A percentile compares a stretch with the other conserved stretches of the same genome.
Conservation (phyloP, 805 yeast genomes). For the Metschnikowia gelsemii region DNA sequence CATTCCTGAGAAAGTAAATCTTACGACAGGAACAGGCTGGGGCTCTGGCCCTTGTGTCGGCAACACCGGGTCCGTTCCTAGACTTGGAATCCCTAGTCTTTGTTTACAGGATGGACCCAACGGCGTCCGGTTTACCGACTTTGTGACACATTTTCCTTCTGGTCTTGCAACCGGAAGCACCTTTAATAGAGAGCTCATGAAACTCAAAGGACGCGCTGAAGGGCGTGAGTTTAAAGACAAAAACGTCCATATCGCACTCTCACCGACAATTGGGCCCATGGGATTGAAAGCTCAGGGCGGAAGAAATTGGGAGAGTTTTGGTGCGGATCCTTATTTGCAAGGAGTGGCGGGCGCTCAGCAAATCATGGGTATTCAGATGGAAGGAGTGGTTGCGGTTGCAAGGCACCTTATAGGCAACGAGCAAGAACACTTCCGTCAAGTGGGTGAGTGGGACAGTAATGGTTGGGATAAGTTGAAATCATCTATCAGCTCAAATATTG, state of each 20-base stretch:
- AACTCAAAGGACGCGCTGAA: slow-evolving; percentile 53
- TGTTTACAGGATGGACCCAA: slow-evolving; percentile 65
- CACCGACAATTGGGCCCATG: slow-evolving; percentile 60
- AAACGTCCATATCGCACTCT: slow-evolving; percentile 55
- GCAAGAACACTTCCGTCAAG: slow-evolving; percentile 59
- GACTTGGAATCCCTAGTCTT: slow-evolving; percentile 52
- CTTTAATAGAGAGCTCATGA: slow-evolving; percentile 52
- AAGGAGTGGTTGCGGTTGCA: slow-evolving; percentile 57
- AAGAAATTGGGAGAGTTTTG: slow-evolving; percentile 64
- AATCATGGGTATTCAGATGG: slow-evolving; percentile 54
- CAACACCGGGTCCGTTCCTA: slow-evolving; percentile 57
- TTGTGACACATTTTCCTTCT: slow-evolving; percentile 55
- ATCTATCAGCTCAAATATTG: slow-evolving; percentile 53
- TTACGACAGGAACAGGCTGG: slow-evolving; percentile 66
- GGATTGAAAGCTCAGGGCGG: slow-evolving; percentile 65
- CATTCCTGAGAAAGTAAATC: slow-evolving; percentile 56
- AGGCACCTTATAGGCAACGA: slow-evolving; percentile 61
- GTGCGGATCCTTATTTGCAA: slow-evolving; percentile 59
- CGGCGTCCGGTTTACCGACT: slow-evolving; percentile 58
- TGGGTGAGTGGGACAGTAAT: slow-evolving; percentile 47
- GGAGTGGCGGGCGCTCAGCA: slow-evolving; percentile 55
- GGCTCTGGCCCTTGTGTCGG: slow-evolving; percentile 63
- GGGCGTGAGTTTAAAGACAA: slow-evolving; percentile 55
- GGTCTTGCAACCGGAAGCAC: slow-evolving; percentile 61
- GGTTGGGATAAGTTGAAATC: slow-evolving; percentile 44